phyloP scores from a whole-genome alignment of 164 flowering plant genomes.

The Annona cherimola region DNA sequence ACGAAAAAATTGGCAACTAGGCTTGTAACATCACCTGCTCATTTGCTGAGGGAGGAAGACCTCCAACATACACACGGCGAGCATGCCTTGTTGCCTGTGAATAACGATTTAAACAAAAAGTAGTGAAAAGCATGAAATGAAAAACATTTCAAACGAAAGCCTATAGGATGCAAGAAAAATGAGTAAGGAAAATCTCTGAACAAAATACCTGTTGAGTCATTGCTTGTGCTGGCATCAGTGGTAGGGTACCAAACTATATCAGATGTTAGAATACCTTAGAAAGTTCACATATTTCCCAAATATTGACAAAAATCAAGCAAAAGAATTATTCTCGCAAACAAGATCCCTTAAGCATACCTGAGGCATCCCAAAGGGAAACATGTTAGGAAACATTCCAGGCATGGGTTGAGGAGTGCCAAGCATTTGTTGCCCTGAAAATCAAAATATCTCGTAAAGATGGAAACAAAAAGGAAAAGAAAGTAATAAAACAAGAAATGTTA shows the following conservation, averaged over 20 bases:
- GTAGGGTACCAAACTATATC: slow-evolving; percentile 41
- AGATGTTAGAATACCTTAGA: slow-evolving; percentile 7
- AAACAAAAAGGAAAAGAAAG: slow-evolving; percentile 4
- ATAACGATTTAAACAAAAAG: slow-evolving; percentile 4
- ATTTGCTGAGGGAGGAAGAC: slow-evolving; percentile 79
- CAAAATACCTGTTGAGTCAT: slow-evolving; percentile 70
- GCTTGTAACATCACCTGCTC: slow-evolving; percentile 55
- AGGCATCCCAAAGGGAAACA: slow-evolving; percentile 47
- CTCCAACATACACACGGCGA: slow-evolving; percentile 90
- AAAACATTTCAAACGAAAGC: background rate
- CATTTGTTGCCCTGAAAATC: slow-evolving; percentile 40
- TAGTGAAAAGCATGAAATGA: background rate
- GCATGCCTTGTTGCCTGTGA: slow-evolving; percentile 89
- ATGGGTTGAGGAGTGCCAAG: slow-evolving; percentile 36
- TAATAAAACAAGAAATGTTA: background rate
- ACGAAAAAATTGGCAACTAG: background rate
- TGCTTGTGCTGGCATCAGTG: slow-evolving; percentile 61
- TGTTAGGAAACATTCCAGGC: slow-evolving; percentile 49
- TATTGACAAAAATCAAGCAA: background rate
- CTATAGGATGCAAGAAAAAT: background rate
- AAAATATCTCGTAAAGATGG: slow-evolving; percentile 2
- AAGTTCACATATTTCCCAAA: background rate
- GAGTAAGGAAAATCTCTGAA: background rate
- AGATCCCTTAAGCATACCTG: slow-evolving; percentile 31
- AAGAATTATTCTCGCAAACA: background rate